phyloP scores from a whole-genome alignment of 352 stramenopile genomes.

The Phytophthora pluvialis region DNA sequence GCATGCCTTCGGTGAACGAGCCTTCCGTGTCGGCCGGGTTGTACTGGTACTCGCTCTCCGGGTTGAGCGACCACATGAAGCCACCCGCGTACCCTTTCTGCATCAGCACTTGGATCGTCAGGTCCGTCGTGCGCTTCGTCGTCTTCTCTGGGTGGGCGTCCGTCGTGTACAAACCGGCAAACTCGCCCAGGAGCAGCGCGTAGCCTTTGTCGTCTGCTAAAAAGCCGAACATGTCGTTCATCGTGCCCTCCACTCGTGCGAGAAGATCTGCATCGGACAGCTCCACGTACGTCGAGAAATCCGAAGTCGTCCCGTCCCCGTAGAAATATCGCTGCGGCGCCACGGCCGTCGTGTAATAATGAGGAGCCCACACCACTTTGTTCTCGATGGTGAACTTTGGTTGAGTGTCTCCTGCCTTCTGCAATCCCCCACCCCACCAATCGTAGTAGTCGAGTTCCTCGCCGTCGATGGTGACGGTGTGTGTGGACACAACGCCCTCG shows the following conservation, averaged over 20 bases:
- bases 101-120: constrained; percentile 74
- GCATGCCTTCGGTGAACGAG: constrained; percentile 72
- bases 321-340: constrained; percentile 81
- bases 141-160: constrained; percentile 72
- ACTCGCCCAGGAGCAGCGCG: constrained; percentile 77
- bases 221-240: constrained; percentile 84
- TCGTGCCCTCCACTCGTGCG: constrained; percentile 56
- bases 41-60: constrained; percentile 80
- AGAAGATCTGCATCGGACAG: constrained; percentile 61
- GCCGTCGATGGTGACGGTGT: constrained; percentile 57
- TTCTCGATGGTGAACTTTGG: constrained; percentile 65
- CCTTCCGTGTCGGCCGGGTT: constrained; percentile 67
- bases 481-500: constrained; percentile 62
- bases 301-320: constrained; percentile 50
- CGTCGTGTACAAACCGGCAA: constrained; percentile 73
- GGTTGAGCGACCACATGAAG: constrained; percentile 89
- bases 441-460: constrained; percentile 72
- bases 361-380: constrained; percentile 83
- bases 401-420: constrained; percentile 53
- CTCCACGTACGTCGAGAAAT: constrained; percentile 66
- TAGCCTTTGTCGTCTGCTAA: constrained; percentile 53
- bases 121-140: constrained; percentile 75
- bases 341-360: constrained; percentile 87
- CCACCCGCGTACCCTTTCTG: constrained; percentile 68
- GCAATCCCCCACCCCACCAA: constrained; percentile 81